A percentile compares a stretch with the other conserved stretches of the same genome.
Evolutionary conservation across 495 filamentous ascomycete species (phyloP).

Genomic region (Hapsidospora chrysogenum): DNA sequence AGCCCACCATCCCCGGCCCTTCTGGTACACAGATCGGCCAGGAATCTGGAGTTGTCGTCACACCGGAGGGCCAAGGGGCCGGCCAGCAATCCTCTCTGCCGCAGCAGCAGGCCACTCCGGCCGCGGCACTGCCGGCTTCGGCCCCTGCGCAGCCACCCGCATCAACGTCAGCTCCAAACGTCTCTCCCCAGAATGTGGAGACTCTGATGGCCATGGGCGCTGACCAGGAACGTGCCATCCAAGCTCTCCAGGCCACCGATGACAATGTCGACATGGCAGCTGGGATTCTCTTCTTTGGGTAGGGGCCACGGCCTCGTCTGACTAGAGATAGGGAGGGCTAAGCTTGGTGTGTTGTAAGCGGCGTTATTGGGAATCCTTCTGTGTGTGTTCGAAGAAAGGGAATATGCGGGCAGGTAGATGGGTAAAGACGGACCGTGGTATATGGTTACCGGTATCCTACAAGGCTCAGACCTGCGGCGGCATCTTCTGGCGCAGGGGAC

Average conservation of each 20-base stretch:
- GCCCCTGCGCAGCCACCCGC: constrained; percentile 18
- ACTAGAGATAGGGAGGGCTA: too few relatives aligned
- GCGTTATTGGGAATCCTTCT: too few relatives aligned
- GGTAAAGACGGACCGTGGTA: too few relatives aligned
- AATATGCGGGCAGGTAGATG: too few relatives aligned
- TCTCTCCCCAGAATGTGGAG: constrained; percentile 45
- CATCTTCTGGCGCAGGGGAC: too few relatives aligned
- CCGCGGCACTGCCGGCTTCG: constrained; percentile 14
- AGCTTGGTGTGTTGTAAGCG: too few relatives aligned
- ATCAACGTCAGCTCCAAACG: constrained; percentile 9
- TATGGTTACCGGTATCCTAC: too few relatives aligned
- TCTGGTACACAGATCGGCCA: constrained; percentile 74
- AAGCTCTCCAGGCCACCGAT: constrained; percentile 62
- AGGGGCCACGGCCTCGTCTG: too few relatives aligned
- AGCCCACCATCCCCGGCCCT: constrained; percentile 74
- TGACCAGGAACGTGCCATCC: constrained; percentile 55
- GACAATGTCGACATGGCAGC: constrained; percentile 82
- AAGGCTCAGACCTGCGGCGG: too few relatives aligned
- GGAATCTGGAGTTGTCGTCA: constrained; percentile 65
- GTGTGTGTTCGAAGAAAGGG: too few relatives aligned
- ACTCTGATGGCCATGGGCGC: constrained; percentile 70
- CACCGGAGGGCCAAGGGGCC: constrained; percentile 18
- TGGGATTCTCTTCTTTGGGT: constrained; percentile 48
- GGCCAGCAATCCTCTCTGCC: constrained; percentile 3
- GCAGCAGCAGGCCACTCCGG: constrained; percentile 4